Evolutionary conservation across 371 early-diverging fungal species (phyloP).

Genomic region (Lichtheimia hyalospora): DNA sequence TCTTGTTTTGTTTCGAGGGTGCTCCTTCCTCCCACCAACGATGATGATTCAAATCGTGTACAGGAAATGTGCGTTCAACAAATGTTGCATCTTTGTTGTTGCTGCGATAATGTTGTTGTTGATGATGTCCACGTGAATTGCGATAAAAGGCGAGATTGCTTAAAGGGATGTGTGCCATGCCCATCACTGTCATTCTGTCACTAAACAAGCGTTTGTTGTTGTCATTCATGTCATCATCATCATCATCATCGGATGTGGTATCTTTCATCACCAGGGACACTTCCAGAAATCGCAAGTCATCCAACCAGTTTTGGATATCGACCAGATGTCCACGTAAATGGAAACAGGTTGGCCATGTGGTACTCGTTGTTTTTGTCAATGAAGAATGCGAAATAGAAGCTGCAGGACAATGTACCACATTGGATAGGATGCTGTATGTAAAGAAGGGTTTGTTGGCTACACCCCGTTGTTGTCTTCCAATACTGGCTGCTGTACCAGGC

Average conservation of each 20-base stretch:
- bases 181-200: slow-evolving; percentile 28
- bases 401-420: slow-evolving; percentile 28
- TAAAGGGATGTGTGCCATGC: slow-evolving; percentile 27
- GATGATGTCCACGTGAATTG: slow-evolving; percentile 1
- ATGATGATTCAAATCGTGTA: slow-evolving; percentile 19
- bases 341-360: slow-evolving; percentile 23
- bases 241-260: too few species aligned
- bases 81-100: neutral
- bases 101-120: neutral
- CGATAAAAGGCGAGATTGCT: slow-evolving; percentile 22
- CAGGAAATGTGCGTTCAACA: slow-evolving; percentile 27
- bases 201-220: slow-evolving; percentile 6
- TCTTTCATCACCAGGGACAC: slow-evolving; percentile 18
- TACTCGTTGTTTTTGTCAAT: neutral
- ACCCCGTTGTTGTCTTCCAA: slow-evolving; percentile 6
- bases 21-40: slow-evolving; percentile 7
- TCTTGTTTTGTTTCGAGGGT: slow-evolving; percentile 14
- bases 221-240: neutral
- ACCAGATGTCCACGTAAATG: slow-evolving; percentile 37
- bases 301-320: slow-evolving; percentile 43
- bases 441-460: slow-evolving; percentile 30
- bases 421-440: slow-evolving; percentile 33
- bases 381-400: slow-evolving; percentile 22
- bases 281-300: slow-evolving; percentile 18
- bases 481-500: too few species aligned